Percentiles rank a stretch among this genome's conserved stretches.
Evolutionary conservation across 179 eudicot species (phyloP).

Genomic region (Heliamphora ciliata): DNA sequence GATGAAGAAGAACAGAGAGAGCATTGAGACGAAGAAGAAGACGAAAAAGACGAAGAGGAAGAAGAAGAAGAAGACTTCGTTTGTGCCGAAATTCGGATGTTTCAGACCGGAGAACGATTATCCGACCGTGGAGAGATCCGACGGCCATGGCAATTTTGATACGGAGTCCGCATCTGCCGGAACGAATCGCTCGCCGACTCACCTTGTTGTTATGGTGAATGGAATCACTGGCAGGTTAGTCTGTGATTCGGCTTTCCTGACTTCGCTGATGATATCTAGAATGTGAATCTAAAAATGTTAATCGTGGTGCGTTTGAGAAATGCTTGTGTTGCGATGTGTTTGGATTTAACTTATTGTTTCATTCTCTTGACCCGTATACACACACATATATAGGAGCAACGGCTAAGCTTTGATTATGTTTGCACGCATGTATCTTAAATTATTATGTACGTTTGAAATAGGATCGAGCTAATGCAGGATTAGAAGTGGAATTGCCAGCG

Average conservation of each 20-base stretch:
- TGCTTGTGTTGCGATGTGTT: neutral
- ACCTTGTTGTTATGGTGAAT: constrained; percentile 67
- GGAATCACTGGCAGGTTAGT: constrained; percentile 79
- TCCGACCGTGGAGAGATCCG: constrained; percentile 40
- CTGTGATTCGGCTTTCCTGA: neutral
- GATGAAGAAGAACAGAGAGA: neutral
- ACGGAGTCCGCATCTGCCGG: constrained; percentile 42
- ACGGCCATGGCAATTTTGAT: constrained; percentile 44
- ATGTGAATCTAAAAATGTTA: neutral
- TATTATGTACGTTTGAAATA: neutral
- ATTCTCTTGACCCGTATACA: neutral
- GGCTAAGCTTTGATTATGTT: neutral
- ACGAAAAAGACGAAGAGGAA: constrained; percentile 17
- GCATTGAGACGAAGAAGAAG: neutral
- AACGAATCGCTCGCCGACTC: constrained; percentile 35
- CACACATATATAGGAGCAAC: no score
- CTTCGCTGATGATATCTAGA: neutral
- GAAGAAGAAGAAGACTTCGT: constrained; percentile 25
- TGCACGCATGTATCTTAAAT: neutral
- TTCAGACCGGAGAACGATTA: constrained; percentile 39
- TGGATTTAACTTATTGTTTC: neutral
- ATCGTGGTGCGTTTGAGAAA: neutral
- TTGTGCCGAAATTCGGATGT: constrained; percentile 47
- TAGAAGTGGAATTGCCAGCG: neutral
- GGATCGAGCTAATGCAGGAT: neutral